These are phyloP conservation scores for Dictyostelium citrinum DNA, from an alignment of 78 protist genomes.

Conservation along the genomic window DNA sequence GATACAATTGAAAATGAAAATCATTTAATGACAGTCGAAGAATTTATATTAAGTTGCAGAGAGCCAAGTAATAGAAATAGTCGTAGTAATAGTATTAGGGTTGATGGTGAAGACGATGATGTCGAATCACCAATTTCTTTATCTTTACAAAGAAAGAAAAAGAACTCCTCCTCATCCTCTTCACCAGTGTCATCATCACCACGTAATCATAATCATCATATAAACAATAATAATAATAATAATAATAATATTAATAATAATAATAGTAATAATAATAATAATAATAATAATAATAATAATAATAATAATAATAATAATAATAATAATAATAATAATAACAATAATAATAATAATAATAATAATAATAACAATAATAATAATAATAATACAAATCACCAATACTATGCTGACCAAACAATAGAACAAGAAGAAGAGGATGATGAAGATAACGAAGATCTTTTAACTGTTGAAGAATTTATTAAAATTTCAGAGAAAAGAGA, in stretches of 20 bases:
- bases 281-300: neutral
- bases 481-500: conserved; percentile 56
- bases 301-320: neutral
- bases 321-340: too few relatives aligned
- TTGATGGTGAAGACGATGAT: neutral
- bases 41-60: conserved; percentile 49
- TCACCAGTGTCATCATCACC: neutral
- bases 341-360: neutral
- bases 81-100: neutral
- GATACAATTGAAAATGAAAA: conserved; percentile 35
- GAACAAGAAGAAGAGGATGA: neutral
- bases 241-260: neutral
- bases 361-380: neutral
- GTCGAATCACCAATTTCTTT: neutral
- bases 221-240: neutral
- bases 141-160: neutral
- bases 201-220: neutral
- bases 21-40: conserved; percentile 62
- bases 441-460: conserved; percentile 31
- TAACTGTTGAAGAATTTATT: conserved; percentile 69
- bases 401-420: neutral
- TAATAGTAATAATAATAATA: neutral
- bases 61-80: neutral
- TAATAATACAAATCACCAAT: neutral
- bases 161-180: neutral